These are phyloP conservation scores for Fonsecaea pedrosoi DNA, from an alignment of 2,329 filamentous ascomycete genomes.

Conservation along the genomic window DNA sequence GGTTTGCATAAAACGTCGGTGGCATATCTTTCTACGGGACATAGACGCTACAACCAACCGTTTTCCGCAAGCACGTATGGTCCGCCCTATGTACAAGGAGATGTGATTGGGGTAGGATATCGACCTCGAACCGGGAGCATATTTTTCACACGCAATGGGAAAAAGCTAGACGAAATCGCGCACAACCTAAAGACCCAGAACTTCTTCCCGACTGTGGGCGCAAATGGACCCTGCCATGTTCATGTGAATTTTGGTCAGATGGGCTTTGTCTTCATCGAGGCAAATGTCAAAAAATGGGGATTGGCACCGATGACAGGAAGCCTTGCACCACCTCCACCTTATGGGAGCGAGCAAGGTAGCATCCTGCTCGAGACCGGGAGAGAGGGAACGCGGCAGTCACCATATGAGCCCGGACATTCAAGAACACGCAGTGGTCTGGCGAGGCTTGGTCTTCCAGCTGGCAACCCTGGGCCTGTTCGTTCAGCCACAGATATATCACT, in stretches of 20 bases:
- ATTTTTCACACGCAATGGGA: conserved; percentile 98
- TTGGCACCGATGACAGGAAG: conserved; percentile 94
- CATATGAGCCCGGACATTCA: conserved; percentile 68
- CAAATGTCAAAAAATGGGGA: conserved; percentile 99
- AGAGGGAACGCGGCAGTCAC: conserved; percentile 56
- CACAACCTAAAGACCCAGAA: conserved; percentile 94
- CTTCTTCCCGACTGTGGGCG: conserved; percentile 96
- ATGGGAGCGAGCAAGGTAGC: conserved; percentile 95
- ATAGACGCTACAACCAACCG: conserved; percentile 89
- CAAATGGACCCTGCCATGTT: conserved; percentile 87
- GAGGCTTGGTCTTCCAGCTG: conserved; percentile 69
- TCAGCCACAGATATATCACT: conserved; percentile 96
- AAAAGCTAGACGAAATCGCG: conserved; percentile 91
- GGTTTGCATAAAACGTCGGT: conserved; percentile 92
- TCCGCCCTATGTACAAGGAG: conserved; percentile 85
- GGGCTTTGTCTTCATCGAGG: conserved; percentile 98
- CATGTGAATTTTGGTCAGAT: conserved; percentile 98
- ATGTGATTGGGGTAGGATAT: conserved; percentile 95
- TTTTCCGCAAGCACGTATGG: conserved; percentile 82
- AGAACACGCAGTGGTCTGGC: conserved; percentile 80
- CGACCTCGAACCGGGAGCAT: conserved; percentile 91
- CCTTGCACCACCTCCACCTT: conserved; percentile 91
- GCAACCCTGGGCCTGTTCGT: conserved; percentile 85
- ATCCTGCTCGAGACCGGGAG: conserved; percentile 88
- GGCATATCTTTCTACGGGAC: conserved; percentile 86